phyloP scores from a whole-genome alignment of 495 filamentous ascomycete species.

The Aspergillus kassunensis region DNA sequence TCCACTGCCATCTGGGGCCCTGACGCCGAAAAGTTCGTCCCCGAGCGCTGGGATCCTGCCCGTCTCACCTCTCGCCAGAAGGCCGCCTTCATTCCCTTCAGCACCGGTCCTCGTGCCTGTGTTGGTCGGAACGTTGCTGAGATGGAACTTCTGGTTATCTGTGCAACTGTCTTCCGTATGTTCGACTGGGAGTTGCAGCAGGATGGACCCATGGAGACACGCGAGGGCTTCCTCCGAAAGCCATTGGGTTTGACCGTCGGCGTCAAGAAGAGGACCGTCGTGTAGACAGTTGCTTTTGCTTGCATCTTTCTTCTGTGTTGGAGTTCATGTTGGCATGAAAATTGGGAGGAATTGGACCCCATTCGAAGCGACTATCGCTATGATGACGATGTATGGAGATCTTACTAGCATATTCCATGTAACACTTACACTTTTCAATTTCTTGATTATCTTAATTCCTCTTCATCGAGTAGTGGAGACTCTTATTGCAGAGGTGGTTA shows the following conservation, averaged over 20 bases:
- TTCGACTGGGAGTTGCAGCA: constrained; percentile 75
- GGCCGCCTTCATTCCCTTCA: constrained; percentile 82
- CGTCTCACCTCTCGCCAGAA: constrained; percentile 62
- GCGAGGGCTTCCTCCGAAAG: constrained; percentile 89
- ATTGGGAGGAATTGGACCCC: neutral
- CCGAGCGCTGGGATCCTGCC: constrained; percentile 66
- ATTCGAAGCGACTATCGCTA: neutral
- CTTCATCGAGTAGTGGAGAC: no score
- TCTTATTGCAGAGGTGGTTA: no score
- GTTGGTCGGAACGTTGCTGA: constrained; percentile 87
- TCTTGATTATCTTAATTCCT: no score
- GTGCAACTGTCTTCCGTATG: constrained; percentile 66
- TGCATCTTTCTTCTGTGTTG: no score
- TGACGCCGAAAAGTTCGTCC: constrained; percentile 73
- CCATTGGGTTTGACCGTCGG: constrained; percentile 72
- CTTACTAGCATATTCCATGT: neutral
- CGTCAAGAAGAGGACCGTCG: constrained; percentile 39
- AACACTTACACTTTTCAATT: neutral
- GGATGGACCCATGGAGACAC: constrained; percentile 63
- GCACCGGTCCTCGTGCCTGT: constrained; percentile 73
- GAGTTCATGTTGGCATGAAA: neutral
- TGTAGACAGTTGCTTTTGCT: no score
- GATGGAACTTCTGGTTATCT: constrained; percentile 87
- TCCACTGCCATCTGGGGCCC: constrained; percentile 75
- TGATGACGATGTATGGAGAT: neutral